These are phyloP conservation scores for Aspergillus amoenus DNA, from an alignment of 2,329 filamentous ascomycete species.

Conservation along the genomic window DNA sequence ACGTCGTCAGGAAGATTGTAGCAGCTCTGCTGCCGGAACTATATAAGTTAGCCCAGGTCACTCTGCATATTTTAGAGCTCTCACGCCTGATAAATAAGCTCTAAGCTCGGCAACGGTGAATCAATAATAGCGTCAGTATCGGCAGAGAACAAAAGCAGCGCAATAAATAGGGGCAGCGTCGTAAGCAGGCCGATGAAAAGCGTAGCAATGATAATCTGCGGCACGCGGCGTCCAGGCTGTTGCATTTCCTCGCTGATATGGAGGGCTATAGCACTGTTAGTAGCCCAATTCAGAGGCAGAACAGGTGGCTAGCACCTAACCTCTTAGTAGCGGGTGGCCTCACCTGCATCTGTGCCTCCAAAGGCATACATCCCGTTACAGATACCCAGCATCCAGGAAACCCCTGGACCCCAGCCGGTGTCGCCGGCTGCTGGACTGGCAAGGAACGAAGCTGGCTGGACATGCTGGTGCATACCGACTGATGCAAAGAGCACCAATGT, in stretches of 20 bases:
- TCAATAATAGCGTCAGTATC: not conserved
- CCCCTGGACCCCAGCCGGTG: conserved; percentile 27
- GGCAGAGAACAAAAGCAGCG: not conserved
- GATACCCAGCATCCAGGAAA: conserved; percentile 23
- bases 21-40: not conserved
- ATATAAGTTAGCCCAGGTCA: not conserved
- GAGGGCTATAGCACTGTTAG: not conserved
- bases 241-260: conserved; percentile 18
- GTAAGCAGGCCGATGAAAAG: conserved; percentile 21
- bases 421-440: conserved; percentile 18
- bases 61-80: not conserved
- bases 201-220: conserved; percentile 21
- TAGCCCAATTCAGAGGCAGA: not conserved
- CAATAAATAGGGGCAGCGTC: not conserved
- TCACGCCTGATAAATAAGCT: not conserved
- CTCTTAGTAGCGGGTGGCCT: conserved; percentile 6
- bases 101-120: not conserved
- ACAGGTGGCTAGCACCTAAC: not conserved
- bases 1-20: conserved; percentile 13
- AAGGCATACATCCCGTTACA: conserved; percentile 29
- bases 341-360: conserved; percentile 22
- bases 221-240: conserved; percentile 20
- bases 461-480: conserved; percentile 16
- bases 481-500: conserved; percentile 16
- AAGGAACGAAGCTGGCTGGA: conserved; percentile 6